Base-by-base conservation (phyloP, 352 stramenopile species). In the Saprolegnia parasitica region DNA sequence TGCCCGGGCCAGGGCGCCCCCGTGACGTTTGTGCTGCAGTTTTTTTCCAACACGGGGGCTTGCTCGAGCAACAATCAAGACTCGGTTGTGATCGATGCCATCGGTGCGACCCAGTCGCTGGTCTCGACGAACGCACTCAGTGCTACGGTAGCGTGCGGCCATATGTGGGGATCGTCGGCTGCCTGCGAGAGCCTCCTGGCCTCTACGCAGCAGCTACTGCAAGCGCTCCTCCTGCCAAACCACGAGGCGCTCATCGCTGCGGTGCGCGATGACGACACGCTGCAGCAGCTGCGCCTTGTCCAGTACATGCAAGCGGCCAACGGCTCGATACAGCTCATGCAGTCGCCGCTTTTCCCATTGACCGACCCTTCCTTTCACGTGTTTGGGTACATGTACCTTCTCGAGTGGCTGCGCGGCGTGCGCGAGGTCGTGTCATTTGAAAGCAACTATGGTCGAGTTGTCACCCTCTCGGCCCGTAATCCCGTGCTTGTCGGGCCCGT, bases 361-460 rank as follows among this genome's bases (percentile, higher is more conserved):
- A 1, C 3, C 42, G 42, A 49, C 49, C 9, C 9, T 37, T 15
- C 40, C 15, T 49, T 49, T 10, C 42, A 49, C 42, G 13, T 49
- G 13, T 65, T 52, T 52, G 35, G 18, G 9, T 65, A 18, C 26
- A 13, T 50, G 3, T 49, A 50, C 20, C 56, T 65, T 15, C 35
- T 65, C n/a, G 56, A 65, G 2, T 65, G 56, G 56, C 24, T 65
- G 26, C 18, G 23, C 8, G 56, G 56, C 35, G n/a, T 35, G 4
- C 56, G 56, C n/a, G 56, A 65, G 52, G 56, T 65, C 40, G 35
- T 65, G 8, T 20, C 56, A 5, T 26, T 65, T 37, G 5, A 29
- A 0, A 35, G 56, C 11, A 13, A 15, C 15, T 5, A 26, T 13
- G 32, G 35, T 1, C 10, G 35, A 23, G 5, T 23, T 6, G 42